These are phyloP conservation scores for Colletotrichum filicis DNA, from an alignment of 2,329 filamentous ascomycete genomes.

Conservation along the genomic window DNA sequence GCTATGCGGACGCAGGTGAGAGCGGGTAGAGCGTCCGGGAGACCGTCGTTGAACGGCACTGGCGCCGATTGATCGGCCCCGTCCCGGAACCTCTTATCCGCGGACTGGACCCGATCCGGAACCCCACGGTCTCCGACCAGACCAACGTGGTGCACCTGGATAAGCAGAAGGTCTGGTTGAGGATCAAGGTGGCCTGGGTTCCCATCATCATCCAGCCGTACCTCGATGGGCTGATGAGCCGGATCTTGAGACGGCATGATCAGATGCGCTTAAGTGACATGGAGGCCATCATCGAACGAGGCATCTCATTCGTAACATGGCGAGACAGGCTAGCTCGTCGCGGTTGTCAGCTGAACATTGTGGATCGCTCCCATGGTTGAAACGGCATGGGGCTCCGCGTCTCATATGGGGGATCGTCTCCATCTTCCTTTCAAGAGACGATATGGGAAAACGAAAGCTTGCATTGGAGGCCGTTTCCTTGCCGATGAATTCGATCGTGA, in stretches of 20 bases:
- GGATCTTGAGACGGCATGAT: neutral
- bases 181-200: neutral
- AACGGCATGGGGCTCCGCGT: neutral
- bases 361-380: neutral
- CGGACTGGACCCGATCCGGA: neutral
- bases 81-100: neutral
- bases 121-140: slow-evolving; percentile 5
- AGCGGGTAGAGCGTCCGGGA: neutral
- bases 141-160: neutral
- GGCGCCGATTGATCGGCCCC: neutral
- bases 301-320: neutral
- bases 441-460: neutral
- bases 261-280: neutral
- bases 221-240: neutral
- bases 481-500: neutral
- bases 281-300: neutral
- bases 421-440: neutral
- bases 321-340: neutral
- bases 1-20: neutral
- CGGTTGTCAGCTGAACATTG: neutral
- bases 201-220: neutral
- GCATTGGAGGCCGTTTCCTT: neutral
- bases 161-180: neutral
- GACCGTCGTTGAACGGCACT: neutral
- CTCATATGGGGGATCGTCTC: neutral